Evolutionary conservation across 2,329 filamentous ascomycete species (phyloP).

Genomic region (Fusarium gaditjirri): DNA sequence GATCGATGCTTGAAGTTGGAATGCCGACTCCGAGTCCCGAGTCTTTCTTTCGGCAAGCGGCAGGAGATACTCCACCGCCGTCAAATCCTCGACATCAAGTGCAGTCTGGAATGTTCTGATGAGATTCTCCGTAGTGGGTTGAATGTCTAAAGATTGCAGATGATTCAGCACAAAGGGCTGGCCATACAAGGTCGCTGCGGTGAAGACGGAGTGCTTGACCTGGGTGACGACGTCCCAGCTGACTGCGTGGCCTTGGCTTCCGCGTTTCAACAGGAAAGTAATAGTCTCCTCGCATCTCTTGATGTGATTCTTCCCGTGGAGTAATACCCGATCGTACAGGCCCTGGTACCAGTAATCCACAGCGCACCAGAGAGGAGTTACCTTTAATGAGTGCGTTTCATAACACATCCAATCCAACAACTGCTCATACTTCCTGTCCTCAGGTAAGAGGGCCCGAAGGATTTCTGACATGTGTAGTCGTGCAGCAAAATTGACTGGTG

Average conservation of each 20-base stretch:
- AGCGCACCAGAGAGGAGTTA: neutral
- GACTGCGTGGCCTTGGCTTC: neutral
- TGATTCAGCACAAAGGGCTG: neutral
- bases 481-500: neutral
- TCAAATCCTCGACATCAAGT: accelerated
- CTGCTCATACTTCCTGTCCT: neutral
- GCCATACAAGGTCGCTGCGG: neutral
- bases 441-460: neutral
- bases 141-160: neutral
- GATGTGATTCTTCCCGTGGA: accelerated
- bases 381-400: neutral
- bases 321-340: neutral
- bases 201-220: neutral
- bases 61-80: neutral
- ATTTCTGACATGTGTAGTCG: neutral
- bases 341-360: neutral
- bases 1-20: neutral
- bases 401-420: neutral
- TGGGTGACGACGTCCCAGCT: neutral
- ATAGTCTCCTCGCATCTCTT: neutral
- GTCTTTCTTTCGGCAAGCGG: neutral
- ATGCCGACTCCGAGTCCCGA: neutral
- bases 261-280: neutral
- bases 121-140: neutral
- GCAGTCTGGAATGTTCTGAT: neutral